Evolutionary conservation across 371 early-diverging fungal genomes (phyloP).

Genomic region (Dichotomocladium elegans): DNA sequence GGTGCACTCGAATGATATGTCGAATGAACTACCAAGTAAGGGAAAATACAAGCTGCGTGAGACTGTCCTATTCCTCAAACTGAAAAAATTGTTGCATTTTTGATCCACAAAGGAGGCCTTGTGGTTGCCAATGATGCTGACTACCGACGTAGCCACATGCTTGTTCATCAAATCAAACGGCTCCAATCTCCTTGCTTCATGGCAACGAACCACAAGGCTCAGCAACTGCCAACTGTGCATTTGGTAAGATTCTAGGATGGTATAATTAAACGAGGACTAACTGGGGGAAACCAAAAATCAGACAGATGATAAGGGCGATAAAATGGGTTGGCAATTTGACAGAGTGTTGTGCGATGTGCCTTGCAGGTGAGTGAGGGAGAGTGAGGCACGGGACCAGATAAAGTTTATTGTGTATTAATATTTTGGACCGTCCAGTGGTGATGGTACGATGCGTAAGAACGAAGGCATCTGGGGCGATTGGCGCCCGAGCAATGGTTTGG

Average conservation of each 20-base stretch:
- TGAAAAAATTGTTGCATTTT: not conserved
- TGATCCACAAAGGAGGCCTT: conserved; percentile 60
- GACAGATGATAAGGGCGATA: conserved; percentile 7
- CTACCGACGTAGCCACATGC: conserved; percentile 86
- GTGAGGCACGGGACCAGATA: too few species aligned
- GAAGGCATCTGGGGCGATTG: conserved; percentile 87
- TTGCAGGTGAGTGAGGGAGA: conserved; percentile 65
- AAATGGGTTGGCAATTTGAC: conserved; percentile 74
- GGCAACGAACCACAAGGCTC: conserved; percentile 96
- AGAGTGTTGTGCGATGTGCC: conserved; percentile 98
- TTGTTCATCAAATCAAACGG: conserved; percentile 94
- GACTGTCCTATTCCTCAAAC: too few species aligned
- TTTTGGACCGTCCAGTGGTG: conserved; percentile 68
- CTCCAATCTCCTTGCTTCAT: conserved; percentile 88
- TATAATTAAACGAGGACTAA: not conserved
- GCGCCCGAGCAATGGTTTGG: conserved; percentile 70
- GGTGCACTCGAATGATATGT: conserved; percentile 68
- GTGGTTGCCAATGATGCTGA: conserved; percentile 98
- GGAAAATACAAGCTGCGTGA: not conserved
- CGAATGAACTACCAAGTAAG: conserved; percentile 60
- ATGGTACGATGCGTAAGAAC: conserved; percentile 99
- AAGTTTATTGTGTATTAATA: not conserved
- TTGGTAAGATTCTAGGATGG: conserved; percentile 17
- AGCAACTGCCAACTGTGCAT: conserved; percentile 83
- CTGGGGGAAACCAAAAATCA: not conserved